Percentiles rank a stretch among this genome's conserved stretches.
phyloP scores from a whole-genome alignment of 108 stramenopile species.

The Nannochloropsis granulata region DNA sequence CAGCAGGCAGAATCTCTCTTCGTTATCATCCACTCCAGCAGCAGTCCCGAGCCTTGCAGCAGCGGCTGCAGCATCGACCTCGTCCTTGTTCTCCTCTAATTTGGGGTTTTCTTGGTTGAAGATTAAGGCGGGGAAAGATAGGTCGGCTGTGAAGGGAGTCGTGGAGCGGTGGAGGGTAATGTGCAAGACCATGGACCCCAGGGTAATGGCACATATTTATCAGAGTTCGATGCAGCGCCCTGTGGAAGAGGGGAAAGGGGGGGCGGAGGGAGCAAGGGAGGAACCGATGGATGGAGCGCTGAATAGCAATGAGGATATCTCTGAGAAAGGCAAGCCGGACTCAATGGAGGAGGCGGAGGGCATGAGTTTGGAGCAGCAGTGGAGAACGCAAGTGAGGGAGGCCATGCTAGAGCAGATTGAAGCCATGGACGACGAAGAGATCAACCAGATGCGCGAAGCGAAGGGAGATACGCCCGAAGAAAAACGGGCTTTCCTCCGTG shows the following conservation, averaged over 20 bases:
- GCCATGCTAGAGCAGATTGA: background rate
- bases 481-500: background rate
- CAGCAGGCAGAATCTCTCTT: background rate
- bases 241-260: background rate
- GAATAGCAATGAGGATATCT: background rate
- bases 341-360: background rate
- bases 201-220: background rate
- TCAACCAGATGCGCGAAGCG: background rate
- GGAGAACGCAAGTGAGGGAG: background rate
- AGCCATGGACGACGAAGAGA: background rate
- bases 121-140: background rate
- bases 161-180: background rate
- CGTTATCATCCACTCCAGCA: background rate
- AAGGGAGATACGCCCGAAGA: background rate
- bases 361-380: background rate
- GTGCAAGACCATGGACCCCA: background rate
- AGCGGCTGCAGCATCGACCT: background rate
- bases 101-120: background rate
- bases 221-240: background rate
- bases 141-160: background rate
- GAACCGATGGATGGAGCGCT: background rate
- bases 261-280: background rate
- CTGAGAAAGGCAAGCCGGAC: background rate
- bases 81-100: background rate
- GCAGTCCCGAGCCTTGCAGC: background rate